Evolutionary conservation across 2,329 filamentous ascomycete species (phyloP), one percentile per base, ranked within the genome.

Genomic region (Pestalotiopsis sp.): DNA sequence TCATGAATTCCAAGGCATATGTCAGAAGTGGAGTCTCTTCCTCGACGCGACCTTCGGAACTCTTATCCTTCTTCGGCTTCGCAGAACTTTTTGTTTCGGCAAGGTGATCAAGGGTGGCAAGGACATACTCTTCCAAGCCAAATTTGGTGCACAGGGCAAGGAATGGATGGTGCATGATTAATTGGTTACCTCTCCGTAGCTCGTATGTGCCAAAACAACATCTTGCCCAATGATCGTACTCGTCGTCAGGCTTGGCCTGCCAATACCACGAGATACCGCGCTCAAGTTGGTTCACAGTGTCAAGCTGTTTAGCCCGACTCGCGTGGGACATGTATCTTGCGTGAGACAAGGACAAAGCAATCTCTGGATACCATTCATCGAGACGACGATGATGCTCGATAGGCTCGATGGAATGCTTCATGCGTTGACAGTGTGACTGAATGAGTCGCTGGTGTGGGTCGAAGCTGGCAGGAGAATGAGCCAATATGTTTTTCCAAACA

Each of bases 291-390:
- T 74, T 78, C 13, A 77, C 62, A 20, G 77, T 61, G 13, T n/a
- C 36, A 3, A 66, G 69, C 64, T 74, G 69, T 3, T 73, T 64
- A 13, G 41, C 9, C 4, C 25, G 39, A 1, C 71, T 64, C 23
- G 78, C 76, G 1, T 71, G 68, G 2, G 17, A 23, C 20, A 78
- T 69, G 63, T 77, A 70, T 20, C 80, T 71, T 4, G 79, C 78
- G 60, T 81, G 80, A 0, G 79, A 77, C 71, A 81, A 74, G n/a
- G 79, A 77, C 1, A 81, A 73, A 0, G 75, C 76, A 64, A 81
- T 80, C 5, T 79, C 79, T 0, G 80, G 79, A 59, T 79, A 81
- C 80, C 79, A 81, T 56, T 81, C 80, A 20, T 81, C 80, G 14
- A 81, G 69, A 1, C 79, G 72, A 4, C 80, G 78, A 23, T 81